phyloP scores from a whole-genome alignment of 2,329 filamentous ascomycete genomes.

The Talaromyces amestolkiae region DNA sequence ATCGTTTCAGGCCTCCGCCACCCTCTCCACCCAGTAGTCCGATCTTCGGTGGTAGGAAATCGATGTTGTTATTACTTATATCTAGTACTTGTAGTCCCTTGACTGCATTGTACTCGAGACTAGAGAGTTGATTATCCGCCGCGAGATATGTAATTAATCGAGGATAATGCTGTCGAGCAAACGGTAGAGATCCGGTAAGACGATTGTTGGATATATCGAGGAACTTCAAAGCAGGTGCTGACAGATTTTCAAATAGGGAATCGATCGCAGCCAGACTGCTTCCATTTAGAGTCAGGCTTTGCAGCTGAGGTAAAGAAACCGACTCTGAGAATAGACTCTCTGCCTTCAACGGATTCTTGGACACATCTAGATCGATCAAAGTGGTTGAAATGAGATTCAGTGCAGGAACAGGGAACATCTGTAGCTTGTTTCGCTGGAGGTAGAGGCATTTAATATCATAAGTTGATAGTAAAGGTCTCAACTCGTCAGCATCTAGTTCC shows the following conservation, averaged over 20 bases:
- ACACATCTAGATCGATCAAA: constrained; percentile 69
- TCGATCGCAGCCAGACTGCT: constrained; percentile 71
- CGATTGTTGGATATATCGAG: constrained; percentile 82
- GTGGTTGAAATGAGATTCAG: constrained; percentile 69
- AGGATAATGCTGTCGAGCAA: constrained; percentile 66
- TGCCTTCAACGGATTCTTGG: constrained; percentile 69
- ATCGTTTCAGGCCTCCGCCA: constrained; percentile 53
- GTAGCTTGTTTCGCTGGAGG: constrained; percentile 75
- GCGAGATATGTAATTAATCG: constrained; percentile 67
- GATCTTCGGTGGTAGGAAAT: constrained; percentile 73
- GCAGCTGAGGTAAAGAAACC: constrained; percentile 69
- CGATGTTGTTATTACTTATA: constrained; percentile 80
- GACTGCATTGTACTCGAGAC: constrained; percentile 70
- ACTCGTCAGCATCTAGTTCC: constrained; percentile 51
- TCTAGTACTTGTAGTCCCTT: constrained; percentile 73
- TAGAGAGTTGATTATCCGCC: constrained; percentile 74
- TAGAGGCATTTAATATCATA: constrained; percentile 58
- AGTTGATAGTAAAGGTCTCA: constrained; percentile 45
- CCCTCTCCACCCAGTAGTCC: constrained; percentile 67
- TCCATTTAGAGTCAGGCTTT: constrained; percentile 70
- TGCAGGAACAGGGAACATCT: constrained; percentile 63
- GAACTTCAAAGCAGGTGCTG: constrained; percentile 71
- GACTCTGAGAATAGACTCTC: constrained; percentile 64
- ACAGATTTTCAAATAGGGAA: constrained; percentile 63
- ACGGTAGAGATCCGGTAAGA: constrained; percentile 65